A percentile compares a stretch with the other conserved stretches of the same genome.
phyloP scores from a whole-genome alignment of 352 stramenopile genomes.

The Globisporangium megalacanthum region DNA sequence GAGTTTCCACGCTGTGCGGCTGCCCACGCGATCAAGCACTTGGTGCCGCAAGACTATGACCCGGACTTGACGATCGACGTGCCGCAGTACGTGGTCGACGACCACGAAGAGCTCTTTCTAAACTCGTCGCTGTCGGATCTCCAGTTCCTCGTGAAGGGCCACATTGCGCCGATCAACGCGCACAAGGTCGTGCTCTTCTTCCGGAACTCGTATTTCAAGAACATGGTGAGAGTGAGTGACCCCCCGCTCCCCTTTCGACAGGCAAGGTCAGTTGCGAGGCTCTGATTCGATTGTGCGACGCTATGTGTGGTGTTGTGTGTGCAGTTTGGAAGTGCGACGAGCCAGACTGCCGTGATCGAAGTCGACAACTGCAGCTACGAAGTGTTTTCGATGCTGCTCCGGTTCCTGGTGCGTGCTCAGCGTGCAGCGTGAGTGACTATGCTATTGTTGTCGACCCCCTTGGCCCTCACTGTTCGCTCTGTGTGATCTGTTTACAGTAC shows the following conservation, averaged over 20 bases:
- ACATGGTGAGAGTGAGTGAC: conserved; percentile 84
- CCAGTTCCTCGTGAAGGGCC: conserved; percentile 83
- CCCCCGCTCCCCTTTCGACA: conserved; percentile 2
- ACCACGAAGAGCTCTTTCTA: conserved; percentile 83
- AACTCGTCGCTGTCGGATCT: conserved; percentile 82
- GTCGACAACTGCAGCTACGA: conserved; percentile 87
- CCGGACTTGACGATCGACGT: conserved; percentile 76
- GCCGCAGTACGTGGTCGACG: conserved; percentile 75
- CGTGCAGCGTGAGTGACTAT: neutral
- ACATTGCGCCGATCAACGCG: conserved; percentile 83
- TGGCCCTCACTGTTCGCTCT: neutral
- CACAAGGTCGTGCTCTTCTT: conserved; percentile 89
- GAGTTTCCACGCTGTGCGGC: conserved; percentile 77
- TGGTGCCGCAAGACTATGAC: conserved; percentile 66
- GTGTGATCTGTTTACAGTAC: conserved; percentile 51
- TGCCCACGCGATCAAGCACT: conserved; percentile 82
- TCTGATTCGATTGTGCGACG: conserved; percentile 11
- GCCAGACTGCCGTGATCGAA: conserved; percentile 82
- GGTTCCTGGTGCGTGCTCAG: conserved; percentile 62
- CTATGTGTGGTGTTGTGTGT: conserved; percentile 5
- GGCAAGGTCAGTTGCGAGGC: neutral
- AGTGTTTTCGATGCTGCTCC: conserved; percentile 80
- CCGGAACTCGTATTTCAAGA: conserved; percentile 90
- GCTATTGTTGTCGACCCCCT: neutral
- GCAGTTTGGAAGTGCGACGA: conserved; percentile 77